These are phyloP conservation scores for Endocladia muricata DNA, from an alignment of 31 red algal species.

Conservation along the genomic window DNA sequence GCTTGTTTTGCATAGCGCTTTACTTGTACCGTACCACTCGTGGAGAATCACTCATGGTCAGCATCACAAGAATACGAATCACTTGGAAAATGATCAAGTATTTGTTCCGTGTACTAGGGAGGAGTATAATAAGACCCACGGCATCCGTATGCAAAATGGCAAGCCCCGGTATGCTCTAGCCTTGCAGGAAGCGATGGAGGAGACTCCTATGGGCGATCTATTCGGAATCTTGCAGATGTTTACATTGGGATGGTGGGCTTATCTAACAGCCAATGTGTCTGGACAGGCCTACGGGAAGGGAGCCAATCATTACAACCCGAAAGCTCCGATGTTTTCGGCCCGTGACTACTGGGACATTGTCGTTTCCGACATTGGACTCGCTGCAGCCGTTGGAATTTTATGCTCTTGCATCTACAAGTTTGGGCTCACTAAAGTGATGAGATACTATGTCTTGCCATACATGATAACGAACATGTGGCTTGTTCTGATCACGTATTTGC, in stretches of 20 bases:
- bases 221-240: slow-evolving; percentile 79
- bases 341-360: slow-evolving; percentile 77
- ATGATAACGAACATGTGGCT: slow-evolving; percentile 93
- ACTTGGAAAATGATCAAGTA: slow-evolving; percentile 80
- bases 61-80: slow-evolving; percentile 97
- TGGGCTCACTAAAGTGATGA: slow-evolving; percentile 38
- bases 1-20: slow-evolving; percentile 72
- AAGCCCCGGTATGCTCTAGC: slow-evolving; percentile 20
- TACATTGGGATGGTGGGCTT: slow-evolving; percentile 83
- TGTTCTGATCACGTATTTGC: slow-evolving; percentile 88
- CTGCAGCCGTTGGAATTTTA: slow-evolving; percentile 44
- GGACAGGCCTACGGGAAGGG: slow-evolving; percentile 61
- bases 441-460: slow-evolving; percentile 88
- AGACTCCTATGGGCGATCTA: slow-evolving; percentile 70
- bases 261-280: slow-evolving; percentile 69
- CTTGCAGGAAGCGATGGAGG: slow-evolving; percentile 51
- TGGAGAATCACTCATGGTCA: slow-evolving; percentile 95
- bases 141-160: slow-evolving; percentile 28
- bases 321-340: slow-evolving; percentile 50
- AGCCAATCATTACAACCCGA: slow-evolving; percentile 73
- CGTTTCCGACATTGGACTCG: slow-evolving; percentile 69
- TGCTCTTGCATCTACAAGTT: slow-evolving; percentile 28
- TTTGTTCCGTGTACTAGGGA: slow-evolving; percentile 62
- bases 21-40: slow-evolving; percentile 91
- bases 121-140: slow-evolving; percentile 42